These are phyloP conservation scores for Globisporangium camurandrum DNA, from an alignment of 352 stramenopile genomes.

Conservation along the genomic window DNA sequence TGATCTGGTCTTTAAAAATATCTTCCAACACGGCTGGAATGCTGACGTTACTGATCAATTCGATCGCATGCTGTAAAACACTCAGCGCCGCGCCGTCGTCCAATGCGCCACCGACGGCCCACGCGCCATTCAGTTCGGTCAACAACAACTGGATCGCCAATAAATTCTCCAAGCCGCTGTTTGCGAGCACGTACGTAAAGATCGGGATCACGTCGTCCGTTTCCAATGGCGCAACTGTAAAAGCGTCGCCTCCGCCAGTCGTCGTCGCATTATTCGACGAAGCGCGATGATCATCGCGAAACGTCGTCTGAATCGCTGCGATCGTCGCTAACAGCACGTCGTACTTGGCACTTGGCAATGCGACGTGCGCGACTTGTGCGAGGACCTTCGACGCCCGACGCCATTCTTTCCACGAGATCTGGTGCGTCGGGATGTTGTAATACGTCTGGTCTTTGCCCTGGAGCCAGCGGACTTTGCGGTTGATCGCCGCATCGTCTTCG, in stretches of 20 bases:
- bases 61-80: slow-evolving; percentile 71
- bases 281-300: slow-evolving; percentile 40
- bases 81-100: slow-evolving; percentile 63
- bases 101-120: slow-evolving; percentile 43
- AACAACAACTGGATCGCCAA: slow-evolving; percentile 74
- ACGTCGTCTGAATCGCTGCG: slow-evolving; percentile 68
- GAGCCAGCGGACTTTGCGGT: slow-evolving; percentile 82
- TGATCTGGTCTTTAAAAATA: slow-evolving; percentile 88
- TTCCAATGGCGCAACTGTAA: slow-evolving; percentile 47
- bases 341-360: slow-evolving; percentile 70
- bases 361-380: slow-evolving; percentile 39
- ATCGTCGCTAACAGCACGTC: slow-evolving; percentile 69
- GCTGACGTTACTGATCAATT: slow-evolving; percentile 82
- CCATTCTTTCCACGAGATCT: slow-evolving; percentile 84
- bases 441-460: slow-evolving; percentile 88
- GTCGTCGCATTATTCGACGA: too few species aligned
- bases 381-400: slow-evolving; percentile 64
- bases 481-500: slow-evolving; percentile 72
- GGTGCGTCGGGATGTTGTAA: slow-evolving; percentile 80
- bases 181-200: slow-evolving; percentile 86
- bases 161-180: slow-evolving; percentile 80
- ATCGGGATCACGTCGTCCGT: slow-evolving; percentile 85
- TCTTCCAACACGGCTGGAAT: slow-evolving; percentile 84
- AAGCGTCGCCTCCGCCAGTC: too few species aligned
- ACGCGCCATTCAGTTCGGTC: slow-evolving; percentile 64